Evolutionary conservation across 208 protist genomes (phyloP).

Genomic region (Wallacemonas sp.): DNA sequence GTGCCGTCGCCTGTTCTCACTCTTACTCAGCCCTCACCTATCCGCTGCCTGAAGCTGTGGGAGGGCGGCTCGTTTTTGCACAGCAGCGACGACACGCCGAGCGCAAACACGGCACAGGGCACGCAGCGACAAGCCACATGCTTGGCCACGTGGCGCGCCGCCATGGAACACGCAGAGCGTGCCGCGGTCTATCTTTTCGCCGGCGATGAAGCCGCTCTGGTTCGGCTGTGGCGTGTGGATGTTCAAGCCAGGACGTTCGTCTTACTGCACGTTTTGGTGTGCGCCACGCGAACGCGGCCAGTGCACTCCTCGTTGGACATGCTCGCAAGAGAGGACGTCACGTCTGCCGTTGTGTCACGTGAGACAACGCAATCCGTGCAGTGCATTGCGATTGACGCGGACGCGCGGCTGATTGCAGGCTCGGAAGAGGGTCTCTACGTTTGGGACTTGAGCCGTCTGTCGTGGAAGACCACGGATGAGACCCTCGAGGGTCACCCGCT

Average conservation of each 20-base stretch:
- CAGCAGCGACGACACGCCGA: too few species aligned
- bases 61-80: slow-evolving; percentile 45
- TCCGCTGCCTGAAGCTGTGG: slow-evolving; percentile 67
- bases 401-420: slow-evolving; percentile 50
- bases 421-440: slow-evolving; percentile 62
- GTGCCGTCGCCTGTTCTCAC: slow-evolving; percentile 28
- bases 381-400: slow-evolving; percentile 59
- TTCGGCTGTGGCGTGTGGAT: slow-evolving; percentile 78
- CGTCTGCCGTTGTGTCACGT: slow-evolving; percentile 11
- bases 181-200: slow-evolving; percentile 72
- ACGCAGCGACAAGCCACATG: slow-evolving; percentile 6
- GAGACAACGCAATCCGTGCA: slow-evolving; percentile 41
- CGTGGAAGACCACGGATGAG: slow-evolving; percentile 42
- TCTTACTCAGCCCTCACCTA: slow-evolving; percentile 42
- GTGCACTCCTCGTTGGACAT: slow-evolving; percentile 44
- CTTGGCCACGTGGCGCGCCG: slow-evolving; percentile 20
- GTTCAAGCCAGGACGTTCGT: slow-evolving; percentile 35
- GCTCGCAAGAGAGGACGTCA: slow-evolving; percentile 43
- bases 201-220: slow-evolving; percentile 51
- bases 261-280: slow-evolving; percentile 61
- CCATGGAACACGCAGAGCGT: slow-evolving; percentile 27
- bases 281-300: slow-evolving; percentile 24
- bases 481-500: slow-evolving; percentile 34
- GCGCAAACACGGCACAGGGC: too few species aligned
- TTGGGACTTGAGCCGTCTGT: slow-evolving; percentile 54